Evolutionary conservation across 2,329 filamentous ascomycete species (phyloP).

Genomic region (Penicillium sp.): DNA sequence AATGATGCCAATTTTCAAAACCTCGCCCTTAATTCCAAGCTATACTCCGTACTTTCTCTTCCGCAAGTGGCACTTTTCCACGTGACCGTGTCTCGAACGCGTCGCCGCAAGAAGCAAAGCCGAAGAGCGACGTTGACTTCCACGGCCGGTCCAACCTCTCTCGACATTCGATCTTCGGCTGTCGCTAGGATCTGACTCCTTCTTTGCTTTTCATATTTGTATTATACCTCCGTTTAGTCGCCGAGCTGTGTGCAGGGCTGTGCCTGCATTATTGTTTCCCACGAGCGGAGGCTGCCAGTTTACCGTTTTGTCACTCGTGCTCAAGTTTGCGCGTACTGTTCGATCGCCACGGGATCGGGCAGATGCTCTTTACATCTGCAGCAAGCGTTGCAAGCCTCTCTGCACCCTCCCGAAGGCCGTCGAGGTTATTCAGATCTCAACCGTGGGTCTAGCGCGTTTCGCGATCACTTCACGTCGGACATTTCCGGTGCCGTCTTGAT

Average conservation of each 20-base stretch:
- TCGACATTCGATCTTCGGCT: background rate
- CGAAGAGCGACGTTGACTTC: conserved; percentile 10
- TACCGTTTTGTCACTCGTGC: conserved; percentile 25
- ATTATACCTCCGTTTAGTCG: background rate
- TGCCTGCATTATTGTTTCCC: background rate
- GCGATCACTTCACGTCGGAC: conserved; percentile 21
- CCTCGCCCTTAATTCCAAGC: background rate
- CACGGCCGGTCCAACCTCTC: conserved; percentile 6
- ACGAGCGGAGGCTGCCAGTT: conserved; percentile 9
- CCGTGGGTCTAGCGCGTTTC: conserved; percentile 11
- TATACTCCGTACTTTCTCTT: background rate
- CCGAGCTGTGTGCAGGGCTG: background rate
- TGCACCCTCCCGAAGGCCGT: conserved; percentile 12
- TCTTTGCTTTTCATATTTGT: background rate
- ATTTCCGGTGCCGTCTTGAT: conserved; percentile 23
- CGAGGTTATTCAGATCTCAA: conserved; percentile 19
- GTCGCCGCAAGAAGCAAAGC: conserved; percentile 26
- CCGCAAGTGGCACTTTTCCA: conserved; percentile 19
- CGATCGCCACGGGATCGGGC: conserved; percentile 28
- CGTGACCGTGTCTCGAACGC: conserved; percentile 40
- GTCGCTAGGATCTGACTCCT: background rate
- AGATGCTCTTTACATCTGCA: conserved; percentile 19
- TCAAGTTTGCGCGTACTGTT: conserved; percentile 27
- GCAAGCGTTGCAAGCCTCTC: conserved; percentile 4
- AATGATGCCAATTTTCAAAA: background rate